Evolutionary conservation across 202 grass and related monocot species (phyloP).

Genomic region (Carex sylvatica): DNA sequence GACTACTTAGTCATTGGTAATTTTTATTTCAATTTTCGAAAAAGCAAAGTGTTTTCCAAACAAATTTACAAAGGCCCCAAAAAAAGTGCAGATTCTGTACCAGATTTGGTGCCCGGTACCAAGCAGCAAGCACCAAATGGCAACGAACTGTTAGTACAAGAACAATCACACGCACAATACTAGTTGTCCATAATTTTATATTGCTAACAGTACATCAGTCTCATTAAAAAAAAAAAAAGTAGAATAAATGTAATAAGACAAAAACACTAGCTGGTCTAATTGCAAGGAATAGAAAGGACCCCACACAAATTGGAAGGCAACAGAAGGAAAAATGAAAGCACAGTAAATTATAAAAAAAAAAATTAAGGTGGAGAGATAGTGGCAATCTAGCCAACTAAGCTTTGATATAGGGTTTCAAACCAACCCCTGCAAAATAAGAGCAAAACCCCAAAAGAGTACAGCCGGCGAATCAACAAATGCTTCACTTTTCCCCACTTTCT

Average conservation of each 20-base stretch:
- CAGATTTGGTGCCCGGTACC: not conserved
- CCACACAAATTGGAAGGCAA: not conserved
- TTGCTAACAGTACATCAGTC: not conserved
- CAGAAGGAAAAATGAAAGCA: not conserved
- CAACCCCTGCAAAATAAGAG: not conserved
- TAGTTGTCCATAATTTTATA: not conserved
- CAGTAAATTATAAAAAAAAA: not conserved
- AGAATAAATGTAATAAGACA: not conserved
- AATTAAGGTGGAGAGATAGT: not conserved
- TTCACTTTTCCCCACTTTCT: not conserved
- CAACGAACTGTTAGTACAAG: not conserved
- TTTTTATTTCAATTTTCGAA: too few species aligned
- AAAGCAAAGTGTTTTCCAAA: too few species aligned
- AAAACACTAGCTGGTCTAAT: not conserved
- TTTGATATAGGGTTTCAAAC: constrained; percentile 18
- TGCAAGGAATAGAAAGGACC: not conserved
- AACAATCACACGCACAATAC: not conserved
- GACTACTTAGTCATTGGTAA: too few species aligned
- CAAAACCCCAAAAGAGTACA: constrained; percentile 10
- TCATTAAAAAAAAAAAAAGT: not conserved
- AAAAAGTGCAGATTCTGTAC: not conserved
- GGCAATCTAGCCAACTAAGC: constrained; percentile 20
- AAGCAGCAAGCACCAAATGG: not conserved
- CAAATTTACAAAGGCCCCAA: too few species aligned
- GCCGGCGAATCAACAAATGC: constrained; percentile 18